Evolutionary conservation across 169 alveolate genomes (phyloP).

Genomic region (Plasmodium gallinaceum): DNA sequence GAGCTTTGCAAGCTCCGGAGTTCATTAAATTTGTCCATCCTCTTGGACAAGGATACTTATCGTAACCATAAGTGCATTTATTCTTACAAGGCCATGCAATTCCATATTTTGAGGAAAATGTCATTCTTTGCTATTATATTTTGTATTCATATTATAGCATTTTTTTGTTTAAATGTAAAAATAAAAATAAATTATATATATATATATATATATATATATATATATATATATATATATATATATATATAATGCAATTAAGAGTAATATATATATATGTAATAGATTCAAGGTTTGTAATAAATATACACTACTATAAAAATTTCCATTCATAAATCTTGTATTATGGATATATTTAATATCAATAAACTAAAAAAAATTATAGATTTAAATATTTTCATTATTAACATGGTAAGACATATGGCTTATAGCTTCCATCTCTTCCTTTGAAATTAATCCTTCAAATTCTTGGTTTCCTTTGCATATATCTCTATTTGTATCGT

Average conservation of each 20-base stretch:
- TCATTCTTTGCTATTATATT: conserved; percentile 55
- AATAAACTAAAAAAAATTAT: background rate
- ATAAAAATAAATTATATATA: background rate
- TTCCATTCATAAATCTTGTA: background rate
- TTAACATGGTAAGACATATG: conserved; percentile 64
- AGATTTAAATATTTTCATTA: background rate
- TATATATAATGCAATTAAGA: too few relatives aligned
- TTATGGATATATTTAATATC: background rate
- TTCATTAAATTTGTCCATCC: conserved; percentile 66
- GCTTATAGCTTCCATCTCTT: conserved; percentile 57
- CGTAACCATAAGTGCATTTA: conserved; percentile 54
- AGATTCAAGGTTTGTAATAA: background rate
- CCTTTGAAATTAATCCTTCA: conserved; percentile 59
- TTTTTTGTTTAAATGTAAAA: background rate
- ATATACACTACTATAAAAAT: background rate
- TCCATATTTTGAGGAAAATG: conserved; percentile 65
- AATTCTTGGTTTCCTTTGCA: conserved; percentile 28
- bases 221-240: background rate
- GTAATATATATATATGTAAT: background rate
- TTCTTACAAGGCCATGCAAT: conserved; percentile 73
- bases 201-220: background rate
- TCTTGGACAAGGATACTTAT: conserved; percentile 53
- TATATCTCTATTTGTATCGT: conserved; percentile 27
- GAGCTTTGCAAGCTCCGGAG: conserved; percentile 70
- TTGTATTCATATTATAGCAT: background rate